Conservation (phyloP, 768 basidiomycete species). For the Russula ochroleuca region DNA sequence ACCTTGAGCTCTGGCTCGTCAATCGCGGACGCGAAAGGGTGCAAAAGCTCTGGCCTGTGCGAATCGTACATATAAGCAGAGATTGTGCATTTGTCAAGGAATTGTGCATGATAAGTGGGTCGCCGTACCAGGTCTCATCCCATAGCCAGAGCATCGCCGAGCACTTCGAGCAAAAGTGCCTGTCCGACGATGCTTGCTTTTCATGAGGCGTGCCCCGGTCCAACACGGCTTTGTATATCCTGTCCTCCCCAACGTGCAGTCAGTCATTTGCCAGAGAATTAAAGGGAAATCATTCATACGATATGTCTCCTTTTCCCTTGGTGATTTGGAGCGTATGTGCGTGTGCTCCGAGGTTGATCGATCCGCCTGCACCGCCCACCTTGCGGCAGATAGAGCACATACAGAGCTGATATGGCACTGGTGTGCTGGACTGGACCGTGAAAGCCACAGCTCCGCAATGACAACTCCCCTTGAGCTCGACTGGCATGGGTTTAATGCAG, state of each 20-base stretch:
- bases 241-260: constrained; percentile 28
- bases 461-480: constrained; percentile 44
- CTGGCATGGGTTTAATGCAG: constrained; percentile 42
- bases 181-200: constrained; percentile 48
- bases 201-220: constrained; percentile 51
- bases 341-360: constrained; percentile 60
- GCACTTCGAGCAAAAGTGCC: constrained; percentile 61
- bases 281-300: constrained; percentile 35
- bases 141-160: constrained; percentile 66
- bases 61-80: neutral
- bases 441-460: constrained; percentile 38
- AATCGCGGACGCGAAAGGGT: constrained; percentile 65
- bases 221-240: constrained; percentile 60
- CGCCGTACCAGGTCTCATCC: constrained; percentile 47
- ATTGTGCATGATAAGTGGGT: neutral
- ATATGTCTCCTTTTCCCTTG: constrained; percentile 50
- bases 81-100: neutral
- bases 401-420: constrained; percentile 65
- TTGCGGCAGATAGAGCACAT: constrained; percentile 69
- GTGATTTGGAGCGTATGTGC: constrained; percentile 46
- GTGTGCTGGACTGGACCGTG: constrained; percentile 44
- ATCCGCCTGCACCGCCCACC: constrained; percentile 60
- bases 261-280: neutral
- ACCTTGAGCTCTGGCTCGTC: constrained; percentile 53
- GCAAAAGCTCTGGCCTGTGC: constrained; percentile 56